Conservation (phyloP, 768 basidiomycete genomes). For the Aureoboletus auriporus region DNA sequence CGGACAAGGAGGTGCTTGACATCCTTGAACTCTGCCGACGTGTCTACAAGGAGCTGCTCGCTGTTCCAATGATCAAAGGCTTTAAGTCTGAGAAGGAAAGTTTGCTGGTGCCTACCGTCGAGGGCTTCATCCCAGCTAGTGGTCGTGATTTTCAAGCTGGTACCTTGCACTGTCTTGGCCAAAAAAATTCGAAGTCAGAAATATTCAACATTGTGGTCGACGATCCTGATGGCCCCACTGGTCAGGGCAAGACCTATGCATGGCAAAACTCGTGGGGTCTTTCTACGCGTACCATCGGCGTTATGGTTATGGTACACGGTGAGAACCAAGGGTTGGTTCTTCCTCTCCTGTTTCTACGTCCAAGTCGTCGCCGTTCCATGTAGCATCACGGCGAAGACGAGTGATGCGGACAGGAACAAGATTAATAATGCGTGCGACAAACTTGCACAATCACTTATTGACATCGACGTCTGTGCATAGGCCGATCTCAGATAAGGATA, state of each 20-base stretch:
- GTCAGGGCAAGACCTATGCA: conserved; percentile 70
- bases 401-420: conserved; percentile 57
- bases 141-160: conserved; percentile 97
- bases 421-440: conserved; percentile 79
- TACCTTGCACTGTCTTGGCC: conserved; percentile 97
- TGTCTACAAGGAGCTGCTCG: conserved; percentile 95
- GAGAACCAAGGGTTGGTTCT: conserved; percentile 97
- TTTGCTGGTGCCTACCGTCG: conserved; percentile 98
- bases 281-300: conserved; percentile 90
- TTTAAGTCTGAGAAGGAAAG: conserved; percentile 99
- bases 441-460: conserved; percentile 68
- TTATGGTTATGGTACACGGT: conserved; percentile 99
- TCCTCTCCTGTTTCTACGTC: conserved; percentile 88
- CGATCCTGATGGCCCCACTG: conserved; percentile 74
- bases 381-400: conserved; percentile 85
- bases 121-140: conserved; percentile 96
- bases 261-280: conserved; percentile 99
- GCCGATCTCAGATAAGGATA: conserved; percentile 94
- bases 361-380: conserved; percentile 93
- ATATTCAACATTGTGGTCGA: conserved; percentile 99
- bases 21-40: conserved; percentile 95
- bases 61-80: conserved; percentile 95
- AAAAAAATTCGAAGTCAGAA: conserved; percentile 92
- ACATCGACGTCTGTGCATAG: conserved; percentile 74
- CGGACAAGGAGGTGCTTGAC: conserved; percentile 85